Evolutionary conservation across 106 monocot genomes (phyloP), one percentile per base, ranked within the genome.

Genomic region (Agapanthus africanus): DNA sequence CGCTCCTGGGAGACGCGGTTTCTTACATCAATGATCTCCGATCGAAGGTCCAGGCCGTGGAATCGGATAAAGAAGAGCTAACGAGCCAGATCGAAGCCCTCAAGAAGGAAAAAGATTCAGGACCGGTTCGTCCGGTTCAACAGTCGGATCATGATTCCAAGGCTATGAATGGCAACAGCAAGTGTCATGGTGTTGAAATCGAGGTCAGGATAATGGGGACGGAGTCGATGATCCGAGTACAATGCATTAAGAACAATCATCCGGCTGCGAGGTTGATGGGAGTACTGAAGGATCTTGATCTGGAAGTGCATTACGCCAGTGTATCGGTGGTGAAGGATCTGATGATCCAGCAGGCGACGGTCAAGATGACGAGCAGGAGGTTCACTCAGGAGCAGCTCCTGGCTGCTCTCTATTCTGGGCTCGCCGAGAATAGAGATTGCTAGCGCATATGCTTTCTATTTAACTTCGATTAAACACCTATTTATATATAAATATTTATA

Each of bases 1-100:
- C 88, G 31, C 81, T 88, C 4, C 74, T 88, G 2, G 74, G 84
- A 10, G 88, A 88, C 39, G 88, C 88, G 22, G 71, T 88, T 35
- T 44, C 81, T 2, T 88, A 77, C 79, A 88, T 88, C 67, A 84
- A 81, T 34, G 81, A 88, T 22, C 79, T 88, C 11, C 39, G 63
- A 21, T 21, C 70, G 46, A 76, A 63, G 69, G 19, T 51, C 1
- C 35, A 63, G 22, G 13, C 21, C 3, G n/a, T 65, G 13, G 70
- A 77, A n/a, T 31, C 25, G 39, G 61, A 63, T 7, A 77, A 70
- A 13, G 70, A 56, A 31, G 52, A 22, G 31, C 60, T 86, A 2
- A 52, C 40, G 16, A 15, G 54, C 31, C 66, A 65, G 52, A 19
- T 72, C 7, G 67, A 78, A 46, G 30, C 34, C 1, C 40, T 81